Conservation (phyloP, 331 rosid genomes). For the Pyrus hybrid region DNA sequence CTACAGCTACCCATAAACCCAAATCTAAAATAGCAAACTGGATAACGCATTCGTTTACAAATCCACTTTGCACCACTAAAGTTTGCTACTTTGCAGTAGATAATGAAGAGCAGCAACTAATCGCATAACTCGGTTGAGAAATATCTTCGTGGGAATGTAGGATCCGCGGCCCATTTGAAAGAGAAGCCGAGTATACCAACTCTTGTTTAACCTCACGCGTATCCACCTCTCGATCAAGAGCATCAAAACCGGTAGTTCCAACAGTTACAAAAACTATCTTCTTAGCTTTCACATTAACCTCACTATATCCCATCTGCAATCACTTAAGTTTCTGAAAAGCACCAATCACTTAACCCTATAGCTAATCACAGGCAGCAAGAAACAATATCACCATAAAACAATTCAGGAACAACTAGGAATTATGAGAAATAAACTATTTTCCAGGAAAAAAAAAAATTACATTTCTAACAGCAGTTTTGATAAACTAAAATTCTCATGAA, state of each 20-base stretch:
- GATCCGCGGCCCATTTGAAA: constrained; percentile 82
- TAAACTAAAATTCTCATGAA: not conserved
- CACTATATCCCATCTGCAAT: constrained; percentile 31
- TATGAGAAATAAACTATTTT: not conserved
- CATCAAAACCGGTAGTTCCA: constrained; percentile 76
- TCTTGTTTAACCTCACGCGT: constrained; percentile 29
- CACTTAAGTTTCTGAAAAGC: not conserved
- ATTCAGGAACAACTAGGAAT: not conserved
- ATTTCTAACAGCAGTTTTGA: not conserved
- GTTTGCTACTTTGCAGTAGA: no score
- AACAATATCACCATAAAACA: not conserved
- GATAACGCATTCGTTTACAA: no score
- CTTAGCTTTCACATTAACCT: constrained; percentile 10
- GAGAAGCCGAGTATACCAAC: constrained; percentile 54
- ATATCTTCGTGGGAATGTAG: constrained; percentile 59
- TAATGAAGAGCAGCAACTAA: not conserved
- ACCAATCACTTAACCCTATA: not conserved
- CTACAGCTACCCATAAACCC: not conserved
- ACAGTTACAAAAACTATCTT: constrained; percentile 61
- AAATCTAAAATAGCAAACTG: no score
- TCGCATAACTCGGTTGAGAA: not conserved
- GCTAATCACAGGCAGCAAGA: not conserved
- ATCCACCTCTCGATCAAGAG: constrained; percentile 56
- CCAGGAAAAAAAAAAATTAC: not conserved
- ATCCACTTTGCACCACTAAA: no score